Percentiles rank a stretch among this genome's conserved stretches.
These are phyloP conservation scores for Trebouxia sp. DNA, from an alignment of 139 green algal genomes.

Conservation along the genomic window DNA sequence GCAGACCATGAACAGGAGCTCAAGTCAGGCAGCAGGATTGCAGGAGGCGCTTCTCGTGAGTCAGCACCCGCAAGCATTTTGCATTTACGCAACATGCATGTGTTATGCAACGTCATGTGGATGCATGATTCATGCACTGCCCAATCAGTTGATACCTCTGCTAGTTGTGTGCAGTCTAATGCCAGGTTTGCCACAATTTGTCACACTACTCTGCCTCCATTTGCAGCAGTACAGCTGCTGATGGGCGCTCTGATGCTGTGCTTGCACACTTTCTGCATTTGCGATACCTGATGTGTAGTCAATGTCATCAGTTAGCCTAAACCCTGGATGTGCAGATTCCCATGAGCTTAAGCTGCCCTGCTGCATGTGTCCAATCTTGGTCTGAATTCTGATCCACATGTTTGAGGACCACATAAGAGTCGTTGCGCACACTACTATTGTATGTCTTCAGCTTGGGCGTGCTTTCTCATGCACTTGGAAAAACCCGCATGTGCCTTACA, in stretches of 20 bases:
- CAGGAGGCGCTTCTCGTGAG: no score
- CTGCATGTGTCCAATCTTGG: neutral
- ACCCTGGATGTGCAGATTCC: neutral
- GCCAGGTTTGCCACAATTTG: no score
- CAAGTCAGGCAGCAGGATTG: constrained; percentile 25
- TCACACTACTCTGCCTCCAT: no score
- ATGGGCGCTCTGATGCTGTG: neutral
- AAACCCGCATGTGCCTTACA: no score
- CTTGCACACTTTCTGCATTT: neutral
- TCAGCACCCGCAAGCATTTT: neutral
- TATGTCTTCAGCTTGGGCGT: no score
- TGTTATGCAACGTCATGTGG: no score
- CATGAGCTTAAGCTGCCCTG: neutral
- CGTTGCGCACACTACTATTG: no score
- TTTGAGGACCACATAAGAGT: neutral
- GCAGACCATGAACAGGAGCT: constrained; percentile 32
- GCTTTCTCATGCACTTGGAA: no score
- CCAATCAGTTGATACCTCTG: no score
- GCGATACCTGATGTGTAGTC: neutral
- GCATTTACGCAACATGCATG: neutral
- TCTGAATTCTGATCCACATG: neutral
- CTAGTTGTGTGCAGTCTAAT: no score
- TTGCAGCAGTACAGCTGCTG: neutral
- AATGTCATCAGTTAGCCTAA: neutral
- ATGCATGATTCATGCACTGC: no score